These are phyloP conservation scores for Xeromyces bisporus DNA, from an alignment of 495 filamentous ascomycete genomes.

Conservation along the genomic window DNA sequence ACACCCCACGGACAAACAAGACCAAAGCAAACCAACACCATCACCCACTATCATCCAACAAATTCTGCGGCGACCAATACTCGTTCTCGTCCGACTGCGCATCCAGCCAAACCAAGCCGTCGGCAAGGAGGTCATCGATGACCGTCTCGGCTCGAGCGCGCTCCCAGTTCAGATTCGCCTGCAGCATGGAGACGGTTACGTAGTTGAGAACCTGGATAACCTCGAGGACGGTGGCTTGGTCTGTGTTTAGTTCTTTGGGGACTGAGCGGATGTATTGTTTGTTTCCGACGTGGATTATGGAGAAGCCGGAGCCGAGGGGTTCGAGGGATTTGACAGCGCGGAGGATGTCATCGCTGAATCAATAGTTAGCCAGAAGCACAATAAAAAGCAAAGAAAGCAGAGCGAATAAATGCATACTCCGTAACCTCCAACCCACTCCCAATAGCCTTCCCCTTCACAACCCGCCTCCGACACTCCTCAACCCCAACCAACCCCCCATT, in stretches of 20 bases:
- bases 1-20: too few species aligned
- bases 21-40: too few species aligned
- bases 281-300: slow-evolving; percentile 60
- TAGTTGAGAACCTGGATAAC: slow-evolving; percentile 73
- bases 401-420: slow-evolving; percentile 23
- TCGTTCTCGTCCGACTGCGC: slow-evolving; percentile 72
- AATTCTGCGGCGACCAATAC: slow-evolving; percentile 71
- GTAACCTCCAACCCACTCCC: slow-evolving; percentile 57
- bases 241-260: slow-evolving; percentile 89
- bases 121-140: slow-evolving; percentile 75
- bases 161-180: slow-evolving; percentile 79
- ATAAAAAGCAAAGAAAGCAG: not conserved
- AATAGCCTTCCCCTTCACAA: slow-evolving; percentile 52
- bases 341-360: slow-evolving; percentile 65
- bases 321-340: slow-evolving; percentile 76
- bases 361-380: not conserved
- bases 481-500: slow-evolving; percentile 87
- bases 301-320: slow-evolving; percentile 77
- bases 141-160: slow-evolving; percentile 71
- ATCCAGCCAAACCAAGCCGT: slow-evolving; percentile 91
- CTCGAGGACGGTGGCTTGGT: slow-evolving; percentile 85
- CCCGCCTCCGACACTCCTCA: slow-evolving; percentile 55
- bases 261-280: slow-evolving; percentile 82
- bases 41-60: slow-evolving; percentile 27
- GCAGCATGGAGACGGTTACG: slow-evolving; percentile 81